A percentile compares a stretch with the other conserved stretches of the same genome.
Evolutionary conservation across 768 basidiomycete genomes (phyloP).

Genomic region (Xerocomellus amylosporus): DNA sequence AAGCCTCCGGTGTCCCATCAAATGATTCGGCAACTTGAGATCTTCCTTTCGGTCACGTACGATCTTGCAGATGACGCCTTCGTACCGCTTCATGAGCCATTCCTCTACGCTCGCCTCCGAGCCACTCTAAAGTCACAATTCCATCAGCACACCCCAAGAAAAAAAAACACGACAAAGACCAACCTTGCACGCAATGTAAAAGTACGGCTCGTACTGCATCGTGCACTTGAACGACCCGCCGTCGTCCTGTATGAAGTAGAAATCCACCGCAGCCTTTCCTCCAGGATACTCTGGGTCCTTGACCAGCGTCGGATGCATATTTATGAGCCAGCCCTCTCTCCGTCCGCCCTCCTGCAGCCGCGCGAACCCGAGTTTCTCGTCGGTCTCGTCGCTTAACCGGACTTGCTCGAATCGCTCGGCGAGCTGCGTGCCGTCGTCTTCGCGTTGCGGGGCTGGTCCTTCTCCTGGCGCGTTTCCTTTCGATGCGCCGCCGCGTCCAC

Average conservation of each 20-base stretch:
- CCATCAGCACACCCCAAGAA: constrained; percentile 3
- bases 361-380: constrained; percentile 89
- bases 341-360: constrained; percentile 74
- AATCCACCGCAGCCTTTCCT: constrained; percentile 90
- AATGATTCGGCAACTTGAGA: constrained; percentile 91
- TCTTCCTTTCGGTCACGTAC: constrained; percentile 88
- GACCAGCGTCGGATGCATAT: constrained; percentile 96
- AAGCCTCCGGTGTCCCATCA: constrained; percentile 89
- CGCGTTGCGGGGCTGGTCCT: constrained; percentile 57
- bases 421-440: constrained; percentile 87
- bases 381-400: constrained; percentile 76
- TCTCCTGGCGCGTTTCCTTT: constrained; percentile 39
- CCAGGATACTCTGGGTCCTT: constrained; percentile 82
- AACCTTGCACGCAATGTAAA: constrained; percentile 90
- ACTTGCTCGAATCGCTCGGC: constrained; percentile 86
- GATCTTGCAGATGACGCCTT: constrained; percentile 79
- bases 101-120: constrained; percentile 91
- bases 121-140: constrained; percentile 52
- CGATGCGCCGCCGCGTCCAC: constrained; percentile 31
- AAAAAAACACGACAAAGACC: constrained; percentile 14
- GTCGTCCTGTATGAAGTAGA: constrained; percentile 96
- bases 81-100: constrained; percentile 92
- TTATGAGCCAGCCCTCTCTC: constrained; percentile 92
- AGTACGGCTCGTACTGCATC: constrained; percentile 91
- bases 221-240: constrained; percentile 97